These are phyloP conservation scores for Terana coerulea DNA, from an alignment of 768 basidiomycete genomes.

Conservation along the genomic window DNA sequence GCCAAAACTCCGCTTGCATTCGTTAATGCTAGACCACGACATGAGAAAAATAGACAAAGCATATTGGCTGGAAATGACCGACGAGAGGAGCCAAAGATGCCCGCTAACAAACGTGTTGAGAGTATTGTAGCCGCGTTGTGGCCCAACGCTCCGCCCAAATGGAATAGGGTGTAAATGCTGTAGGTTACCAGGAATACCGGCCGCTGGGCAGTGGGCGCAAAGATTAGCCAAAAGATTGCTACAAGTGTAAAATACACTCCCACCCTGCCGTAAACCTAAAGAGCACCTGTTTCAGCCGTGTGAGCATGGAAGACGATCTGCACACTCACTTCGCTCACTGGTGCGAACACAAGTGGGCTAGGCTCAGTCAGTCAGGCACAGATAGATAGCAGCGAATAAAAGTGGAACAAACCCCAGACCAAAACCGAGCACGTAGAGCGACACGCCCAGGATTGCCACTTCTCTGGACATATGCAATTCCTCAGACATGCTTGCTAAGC, in stretches of 20 bases:
- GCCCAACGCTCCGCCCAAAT: conserved; percentile 51
- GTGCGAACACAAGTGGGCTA: conserved; percentile 53
- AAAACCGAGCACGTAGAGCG: conserved; percentile 62
- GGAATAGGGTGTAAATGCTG: conserved; percentile 47
- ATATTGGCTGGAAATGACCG: too few relatives aligned
- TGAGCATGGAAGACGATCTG: neutral
- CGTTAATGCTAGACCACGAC: conserved; percentile 40
- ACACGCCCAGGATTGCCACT: conserved; percentile 55
- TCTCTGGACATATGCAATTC: conserved; percentile 48
- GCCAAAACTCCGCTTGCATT: conserved; percentile 56
- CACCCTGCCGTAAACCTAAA: conserved; percentile 40
- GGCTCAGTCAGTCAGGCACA: neutral
- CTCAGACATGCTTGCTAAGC: conserved; percentile 38
- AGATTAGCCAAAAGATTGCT: neutral
- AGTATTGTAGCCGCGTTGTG: conserved; percentile 45
- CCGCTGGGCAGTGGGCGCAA: conserved; percentile 30
- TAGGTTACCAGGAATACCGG: conserved; percentile 52
- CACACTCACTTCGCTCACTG: conserved; percentile 48
- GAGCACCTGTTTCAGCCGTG: conserved; percentile 5
- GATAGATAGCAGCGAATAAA: neutral
- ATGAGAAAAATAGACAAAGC: conserved; percentile 15
- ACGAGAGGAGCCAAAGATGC: conserved; percentile 57
- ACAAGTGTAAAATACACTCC: conserved; percentile 12
- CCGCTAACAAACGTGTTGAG: conserved; percentile 51
- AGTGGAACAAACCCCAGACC: conserved; percentile 46